Base-by-base conservation (phyloP, 2,329 filamentous ascomycete genomes). In the Aaosphaeria arxii region DNA sequence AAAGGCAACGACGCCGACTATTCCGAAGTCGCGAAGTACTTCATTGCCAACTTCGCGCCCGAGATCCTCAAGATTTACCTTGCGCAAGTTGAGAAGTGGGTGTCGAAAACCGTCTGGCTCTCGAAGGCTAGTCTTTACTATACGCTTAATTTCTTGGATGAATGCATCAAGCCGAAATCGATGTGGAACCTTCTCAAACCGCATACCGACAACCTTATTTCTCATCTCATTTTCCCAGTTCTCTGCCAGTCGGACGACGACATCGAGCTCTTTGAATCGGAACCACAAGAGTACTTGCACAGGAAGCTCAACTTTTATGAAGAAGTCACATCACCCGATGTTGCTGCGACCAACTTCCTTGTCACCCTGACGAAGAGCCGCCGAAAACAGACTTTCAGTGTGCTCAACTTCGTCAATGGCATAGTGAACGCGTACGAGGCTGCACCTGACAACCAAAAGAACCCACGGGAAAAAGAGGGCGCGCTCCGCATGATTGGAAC, bases 281-380 rank as follows among this genome's bases (percentile, higher is more conserved):
- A 99, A 65, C 94, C 94, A 5, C 89, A 94, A 53, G 94, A 99
- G 71, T 99, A 97, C 67, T 83, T 99, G 38, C 94, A 99, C 76
- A 85, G 94, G 48, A 97, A 96, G 71, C 80, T 99, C 51, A 99
- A 97, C 72, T 96, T 92, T 67, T 99, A 95, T 69, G 94, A 99
- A 72, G 94, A 99, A 66, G 89, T 95, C 4, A 95, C 92, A 0
- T 87, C 94, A 11, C 94, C 94, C 5, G 94, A 97, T 69, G 89
- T 97, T 48, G 89, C 94, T 3, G 94, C 94, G 4, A 96, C 91
- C 11, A 97, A 96, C 72, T 97, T 99, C 78, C 77, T 99, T 45
- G 88, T 96, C 51, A 92, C 91, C 45, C 80, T 99, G 47, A 96
- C 94, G 55, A 97, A 97, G 78, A 85, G 87, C 62, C 85, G 94